These are phyloP conservation scores for Saccharomycopsis amapae DNA, from an alignment of 805 yeast genomes.

Conservation along the genomic window DNA sequence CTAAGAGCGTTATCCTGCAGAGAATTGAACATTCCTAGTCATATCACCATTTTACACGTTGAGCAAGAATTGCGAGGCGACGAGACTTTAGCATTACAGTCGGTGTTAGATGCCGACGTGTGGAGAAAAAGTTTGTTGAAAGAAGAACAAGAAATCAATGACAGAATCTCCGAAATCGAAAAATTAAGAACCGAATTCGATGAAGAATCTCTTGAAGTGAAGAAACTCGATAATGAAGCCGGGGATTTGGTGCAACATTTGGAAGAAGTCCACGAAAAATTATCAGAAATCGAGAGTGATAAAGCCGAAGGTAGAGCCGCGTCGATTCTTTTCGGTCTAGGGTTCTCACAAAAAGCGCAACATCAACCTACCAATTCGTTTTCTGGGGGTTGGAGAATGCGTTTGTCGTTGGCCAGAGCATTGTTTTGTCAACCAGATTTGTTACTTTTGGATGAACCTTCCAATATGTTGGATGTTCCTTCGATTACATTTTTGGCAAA, in stretches of 20 bases:
- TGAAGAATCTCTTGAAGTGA: slow-evolving; percentile 65
- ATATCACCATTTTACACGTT: slow-evolving; percentile 90
- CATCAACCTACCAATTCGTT: slow-evolving; percentile 76
- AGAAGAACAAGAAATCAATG: slow-evolving; percentile 70
- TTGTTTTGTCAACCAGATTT: slow-evolving; percentile 95
- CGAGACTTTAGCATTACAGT: slow-evolving; percentile 82
- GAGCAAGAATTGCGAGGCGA: slow-evolving; percentile 97
- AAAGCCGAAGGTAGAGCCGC: slow-evolving; percentile 98
- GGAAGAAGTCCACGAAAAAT: slow-evolving; percentile 71
- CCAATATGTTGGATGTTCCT: slow-evolving; percentile 99
- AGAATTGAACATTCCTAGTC: slow-evolving; percentile 90
- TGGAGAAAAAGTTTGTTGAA: slow-evolving; percentile 87
- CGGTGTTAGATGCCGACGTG: slow-evolving; percentile 98
- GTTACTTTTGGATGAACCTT: slow-evolving; percentile 92
- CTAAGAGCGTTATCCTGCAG: slow-evolving; percentile 87
- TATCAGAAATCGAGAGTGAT: slow-evolving; percentile 91
- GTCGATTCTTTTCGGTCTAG: slow-evolving; percentile 83
- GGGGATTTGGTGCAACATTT: slow-evolving; percentile 77
- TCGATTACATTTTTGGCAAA: slow-evolving; percentile 90
- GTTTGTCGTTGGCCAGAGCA: slow-evolving; percentile 96
- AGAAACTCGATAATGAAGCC: slow-evolving; percentile 81
- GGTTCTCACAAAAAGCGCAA: slow-evolving; percentile 87
- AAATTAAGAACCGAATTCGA: slow-evolving; percentile 62
- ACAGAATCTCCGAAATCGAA: slow-evolving; percentile 71
- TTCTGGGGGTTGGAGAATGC: slow-evolving; percentile 99